phyloP scores from a whole-genome alignment of 768 basidiomycete species.

The Rhizopogon salebrosus region DNA sequence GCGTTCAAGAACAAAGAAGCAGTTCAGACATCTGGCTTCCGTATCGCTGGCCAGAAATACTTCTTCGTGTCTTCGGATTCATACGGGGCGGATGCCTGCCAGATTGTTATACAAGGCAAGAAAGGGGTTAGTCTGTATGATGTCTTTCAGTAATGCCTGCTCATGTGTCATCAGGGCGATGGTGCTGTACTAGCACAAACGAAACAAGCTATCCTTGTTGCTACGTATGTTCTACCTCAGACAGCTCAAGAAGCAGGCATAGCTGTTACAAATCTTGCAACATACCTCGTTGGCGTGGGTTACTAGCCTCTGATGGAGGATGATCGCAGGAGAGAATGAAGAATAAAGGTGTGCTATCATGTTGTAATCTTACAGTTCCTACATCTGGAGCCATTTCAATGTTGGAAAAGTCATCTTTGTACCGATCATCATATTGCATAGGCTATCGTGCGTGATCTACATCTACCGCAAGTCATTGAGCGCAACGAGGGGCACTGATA shows the following conservation, averaged over 20 bases:
- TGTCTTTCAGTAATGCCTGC: not conserved
- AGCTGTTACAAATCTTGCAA: slow-evolving; percentile 65
- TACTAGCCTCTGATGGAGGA: slow-evolving; percentile 36
- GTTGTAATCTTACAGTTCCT: slow-evolving; percentile 1
- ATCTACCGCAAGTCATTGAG: no score
- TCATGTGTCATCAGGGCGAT: slow-evolving; percentile 46
- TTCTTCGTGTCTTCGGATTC: slow-evolving; percentile 41
- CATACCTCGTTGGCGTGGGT: slow-evolving; percentile 61
- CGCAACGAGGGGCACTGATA: no score
- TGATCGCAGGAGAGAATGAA: slow-evolving; percentile 2
- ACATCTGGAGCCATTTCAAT: not conserved
- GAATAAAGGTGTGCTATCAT: slow-evolving; percentile 1
- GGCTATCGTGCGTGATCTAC: no score
- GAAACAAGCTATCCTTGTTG: slow-evolving; percentile 78
- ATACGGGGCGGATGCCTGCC: slow-evolving; percentile 36
- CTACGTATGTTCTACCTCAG: slow-evolving; percentile 60
- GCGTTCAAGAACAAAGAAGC: slow-evolving; percentile 38
- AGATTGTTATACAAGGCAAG: slow-evolving; percentile 58
- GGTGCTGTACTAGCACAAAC: slow-evolving; percentile 76
- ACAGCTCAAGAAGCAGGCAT: slow-evolving; percentile 64
- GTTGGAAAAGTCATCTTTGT: not conserved
- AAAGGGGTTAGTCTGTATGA: slow-evolving; percentile 52
- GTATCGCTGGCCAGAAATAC: slow-evolving; percentile 68
- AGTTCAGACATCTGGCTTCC: slow-evolving; percentile 55
- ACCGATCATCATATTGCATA: not conserved